Conservation (phyloP, 164 flowering plant species). For the Annona squamosa region DNA sequence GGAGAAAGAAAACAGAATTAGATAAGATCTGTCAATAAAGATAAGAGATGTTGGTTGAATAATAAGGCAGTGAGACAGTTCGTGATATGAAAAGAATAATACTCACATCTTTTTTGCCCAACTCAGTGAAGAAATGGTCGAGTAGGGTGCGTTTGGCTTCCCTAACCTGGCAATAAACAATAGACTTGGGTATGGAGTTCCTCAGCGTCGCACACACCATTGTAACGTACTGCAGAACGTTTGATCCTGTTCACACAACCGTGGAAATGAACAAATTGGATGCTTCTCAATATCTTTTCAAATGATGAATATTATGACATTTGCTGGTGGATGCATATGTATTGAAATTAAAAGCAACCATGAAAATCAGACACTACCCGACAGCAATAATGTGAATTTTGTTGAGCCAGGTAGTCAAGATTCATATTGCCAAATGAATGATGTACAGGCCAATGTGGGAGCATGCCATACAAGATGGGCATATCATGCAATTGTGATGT, state of each 20-base stretch:
- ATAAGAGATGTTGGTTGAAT: not conserved
- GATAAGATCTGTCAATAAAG: not conserved
- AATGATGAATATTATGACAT: not conserved
- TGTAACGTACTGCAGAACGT: constrained; percentile 72
- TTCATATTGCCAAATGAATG: no score
- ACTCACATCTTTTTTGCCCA: constrained; percentile 73
- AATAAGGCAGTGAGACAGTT: not conserved
- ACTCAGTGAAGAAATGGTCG: constrained; percentile 73
- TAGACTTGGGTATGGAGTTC: constrained; percentile 81
- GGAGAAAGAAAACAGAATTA: not conserved
- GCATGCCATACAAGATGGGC: not conserved
- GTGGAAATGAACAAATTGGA: not conserved
- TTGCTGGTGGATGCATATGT: not conserved
- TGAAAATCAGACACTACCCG: not conserved
- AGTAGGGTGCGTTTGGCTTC: constrained; percentile 89
- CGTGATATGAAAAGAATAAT: not conserved
- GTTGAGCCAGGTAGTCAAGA: no score
- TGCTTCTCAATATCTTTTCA: not conserved
- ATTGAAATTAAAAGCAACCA: not conserved
- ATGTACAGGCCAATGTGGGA: not conserved
- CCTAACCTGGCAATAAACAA: constrained; percentile 72
- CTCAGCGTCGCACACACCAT: constrained; percentile 74
- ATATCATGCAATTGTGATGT: not conserved
- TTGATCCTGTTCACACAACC: constrained; percentile 48
- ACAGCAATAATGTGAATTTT: not conserved